These are phyloP conservation scores for Backusella circina DNA, from an alignment of 192 early-diverging fungal genomes.

Conservation along the genomic window DNA sequence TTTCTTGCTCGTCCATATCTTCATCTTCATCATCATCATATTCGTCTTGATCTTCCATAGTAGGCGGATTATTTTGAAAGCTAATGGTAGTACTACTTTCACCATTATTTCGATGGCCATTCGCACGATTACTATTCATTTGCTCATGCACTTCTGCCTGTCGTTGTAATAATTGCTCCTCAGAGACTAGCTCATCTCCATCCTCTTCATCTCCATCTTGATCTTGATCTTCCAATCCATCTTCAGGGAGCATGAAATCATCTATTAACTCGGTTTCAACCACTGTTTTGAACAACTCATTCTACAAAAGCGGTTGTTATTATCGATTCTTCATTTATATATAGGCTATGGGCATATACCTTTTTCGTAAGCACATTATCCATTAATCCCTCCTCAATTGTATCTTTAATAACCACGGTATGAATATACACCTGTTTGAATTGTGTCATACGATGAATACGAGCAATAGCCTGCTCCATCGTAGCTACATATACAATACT, in stretches of 20 bases:
- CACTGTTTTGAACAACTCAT: background rate
- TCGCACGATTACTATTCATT: background rate
- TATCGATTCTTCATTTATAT: background rate
- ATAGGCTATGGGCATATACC: background rate
- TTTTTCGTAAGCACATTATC: conserved; percentile 21
- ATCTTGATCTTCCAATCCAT: background rate
- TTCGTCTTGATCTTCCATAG: background rate
- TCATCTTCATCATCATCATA: background rate
- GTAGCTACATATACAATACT: background rate
- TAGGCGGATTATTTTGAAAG: background rate
- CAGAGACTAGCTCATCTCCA: background rate
- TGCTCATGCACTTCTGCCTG: background rate
- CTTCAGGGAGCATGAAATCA: background rate
- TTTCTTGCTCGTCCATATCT: background rate
- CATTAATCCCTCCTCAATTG: conserved; percentile 22
- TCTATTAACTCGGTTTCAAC: background rate
- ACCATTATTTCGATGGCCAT: background rate
- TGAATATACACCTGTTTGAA: conserved; percentile 19
- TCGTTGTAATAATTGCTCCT: background rate
- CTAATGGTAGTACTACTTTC: background rate
- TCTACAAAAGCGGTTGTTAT: background rate
- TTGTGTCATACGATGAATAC: conserved; percentile 30
- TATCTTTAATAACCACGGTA: conserved; percentile 26
- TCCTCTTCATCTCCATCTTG: background rate
- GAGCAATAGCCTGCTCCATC: conserved; percentile 23